Conservation (phyloP, 169 alveolate genomes). For the Plasmodium relictum region DNA sequence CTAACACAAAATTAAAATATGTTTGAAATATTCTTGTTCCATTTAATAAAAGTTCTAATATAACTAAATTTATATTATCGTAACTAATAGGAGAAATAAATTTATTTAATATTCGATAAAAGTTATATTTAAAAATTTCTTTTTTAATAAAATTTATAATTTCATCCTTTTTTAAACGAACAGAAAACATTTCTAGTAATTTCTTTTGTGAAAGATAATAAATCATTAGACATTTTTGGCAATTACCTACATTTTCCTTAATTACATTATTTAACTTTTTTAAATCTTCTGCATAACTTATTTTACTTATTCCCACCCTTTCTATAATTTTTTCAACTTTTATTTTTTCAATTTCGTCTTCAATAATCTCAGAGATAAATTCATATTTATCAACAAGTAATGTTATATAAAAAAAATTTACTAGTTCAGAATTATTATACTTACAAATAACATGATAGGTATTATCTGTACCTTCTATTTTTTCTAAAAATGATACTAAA, state of each 20-base stretch:
- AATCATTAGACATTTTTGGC: conserved; percentile 68
- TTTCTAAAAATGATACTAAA: conserved; percentile 35
- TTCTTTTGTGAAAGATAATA: conserved; percentile 58
- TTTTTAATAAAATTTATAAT: conserved; percentile 39
- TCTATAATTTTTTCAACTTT: conserved; percentile 10
- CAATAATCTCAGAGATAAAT: conserved; percentile 35
- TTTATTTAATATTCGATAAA: conserved; percentile 47
- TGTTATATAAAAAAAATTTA: conserved; percentile 37
- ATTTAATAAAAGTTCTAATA: conserved; percentile 61
- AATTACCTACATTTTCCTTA: conserved; percentile 40
- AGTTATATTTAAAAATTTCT: conserved; percentile 50
- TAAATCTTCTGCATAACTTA: conserved; percentile 11
- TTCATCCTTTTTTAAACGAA: conserved; percentile 35
- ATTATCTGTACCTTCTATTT: conserved; percentile 17
- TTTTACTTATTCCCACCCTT: conserved; percentile 9
- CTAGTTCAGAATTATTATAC: conserved; percentile 28
- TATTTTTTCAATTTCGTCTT: conserved; percentile 17
- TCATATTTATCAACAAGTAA: conserved; percentile 39
- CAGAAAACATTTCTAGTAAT: conserved; percentile 27
- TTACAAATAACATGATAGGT: conserved; percentile 50
- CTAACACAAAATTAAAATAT: conserved; percentile 34
- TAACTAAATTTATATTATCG: conserved; percentile 38
- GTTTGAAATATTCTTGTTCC: conserved; percentile 62
- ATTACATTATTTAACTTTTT: conserved; percentile 31
- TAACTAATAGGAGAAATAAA: conserved; percentile 22